Conservation (phyloP, 345 rosid species). For the Eutrema heterophyllum region DNA sequence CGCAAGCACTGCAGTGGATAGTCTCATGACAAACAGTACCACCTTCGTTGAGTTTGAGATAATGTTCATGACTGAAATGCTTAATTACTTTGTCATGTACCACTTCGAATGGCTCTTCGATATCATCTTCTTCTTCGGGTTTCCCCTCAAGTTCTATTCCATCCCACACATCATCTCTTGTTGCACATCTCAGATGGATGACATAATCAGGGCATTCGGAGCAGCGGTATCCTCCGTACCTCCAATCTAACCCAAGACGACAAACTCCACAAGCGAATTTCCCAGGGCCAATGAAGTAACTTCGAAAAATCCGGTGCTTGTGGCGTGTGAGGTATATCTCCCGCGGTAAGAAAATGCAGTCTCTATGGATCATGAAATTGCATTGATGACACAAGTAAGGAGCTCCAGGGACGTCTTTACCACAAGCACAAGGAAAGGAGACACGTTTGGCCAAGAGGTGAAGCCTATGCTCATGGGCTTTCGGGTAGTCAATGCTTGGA, state of each 20-base stretch:
- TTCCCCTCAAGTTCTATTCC: not conserved
- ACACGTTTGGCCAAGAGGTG: slow-evolving; percentile 1
- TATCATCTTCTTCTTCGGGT: not conserved
- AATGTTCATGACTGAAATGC: not conserved
- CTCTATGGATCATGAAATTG: slow-evolving; percentile 8
- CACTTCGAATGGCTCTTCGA: not conserved
- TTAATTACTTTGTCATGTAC: not conserved
- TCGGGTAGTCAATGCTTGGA: not conserved
- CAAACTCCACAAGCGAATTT: not conserved
- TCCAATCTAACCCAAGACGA: not conserved
- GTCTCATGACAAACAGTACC: not conserved
- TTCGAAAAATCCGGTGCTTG: not conserved
- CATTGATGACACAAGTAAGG: slow-evolving; percentile 4
- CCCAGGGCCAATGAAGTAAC: not conserved
- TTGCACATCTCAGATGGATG: slow-evolving; percentile 7
- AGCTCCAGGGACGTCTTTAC: not conserved
- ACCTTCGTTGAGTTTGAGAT: not conserved
- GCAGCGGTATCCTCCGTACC: slow-evolving; percentile 2
- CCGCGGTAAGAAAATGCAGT: not conserved
- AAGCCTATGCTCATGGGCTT: not conserved
- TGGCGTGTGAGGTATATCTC: slow-evolving; percentile 1
- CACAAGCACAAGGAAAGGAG: slow-evolving; percentile 7
- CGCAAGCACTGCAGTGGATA: not conserved
- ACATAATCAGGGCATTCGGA: not conserved
- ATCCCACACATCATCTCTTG: slow-evolving; percentile 11